Evolutionary conservation across 495 filamentous ascomycete species (phyloP).

Genomic region (Aspergillus bridgeri): DNA sequence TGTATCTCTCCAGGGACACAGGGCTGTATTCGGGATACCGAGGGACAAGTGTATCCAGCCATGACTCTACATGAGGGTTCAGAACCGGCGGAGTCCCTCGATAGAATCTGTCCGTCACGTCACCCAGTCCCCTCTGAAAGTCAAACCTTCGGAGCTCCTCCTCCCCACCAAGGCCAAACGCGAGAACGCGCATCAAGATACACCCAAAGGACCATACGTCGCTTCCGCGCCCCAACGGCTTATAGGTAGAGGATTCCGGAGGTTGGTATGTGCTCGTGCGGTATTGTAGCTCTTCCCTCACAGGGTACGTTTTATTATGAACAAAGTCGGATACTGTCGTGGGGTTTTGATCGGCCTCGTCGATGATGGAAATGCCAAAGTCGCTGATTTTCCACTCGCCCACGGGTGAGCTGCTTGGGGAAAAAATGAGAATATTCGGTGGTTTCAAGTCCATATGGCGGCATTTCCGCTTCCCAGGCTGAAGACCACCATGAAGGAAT

Average conservation of each 20-base stretch:
- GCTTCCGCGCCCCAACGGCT: conserved; percentile 11
- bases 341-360: neutral
- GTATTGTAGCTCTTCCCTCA: neutral
- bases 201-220: conserved; percentile 24
- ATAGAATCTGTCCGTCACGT: conserved; percentile 14
- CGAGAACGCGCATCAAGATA: conserved; percentile 15
- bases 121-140: neutral
- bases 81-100: conserved; percentile 7
- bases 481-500: conserved; percentile 14
- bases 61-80: conserved; percentile 15
- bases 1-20: conserved; percentile 1
- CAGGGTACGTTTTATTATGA: neutral
- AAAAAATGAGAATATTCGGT: conserved; percentile 22
- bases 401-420: neutral
- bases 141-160: conserved; percentile 6
- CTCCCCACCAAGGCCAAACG: conserved; percentile 6
- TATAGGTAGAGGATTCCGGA: conserved; percentile 11
- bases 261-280: conserved; percentile 13
- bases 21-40: neutral
- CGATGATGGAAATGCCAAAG: conserved; percentile 23
- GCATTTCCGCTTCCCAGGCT: neutral
- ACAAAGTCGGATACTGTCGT: neutral
- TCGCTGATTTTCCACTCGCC: conserved; percentile 28
- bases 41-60: conserved; percentile 2
- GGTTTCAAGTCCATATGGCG: conserved; percentile 25